These are phyloP conservation scores for Helminthosporium solani DNA, from an alignment of 2,329 filamentous ascomycete genomes.

Conservation along the genomic window DNA sequence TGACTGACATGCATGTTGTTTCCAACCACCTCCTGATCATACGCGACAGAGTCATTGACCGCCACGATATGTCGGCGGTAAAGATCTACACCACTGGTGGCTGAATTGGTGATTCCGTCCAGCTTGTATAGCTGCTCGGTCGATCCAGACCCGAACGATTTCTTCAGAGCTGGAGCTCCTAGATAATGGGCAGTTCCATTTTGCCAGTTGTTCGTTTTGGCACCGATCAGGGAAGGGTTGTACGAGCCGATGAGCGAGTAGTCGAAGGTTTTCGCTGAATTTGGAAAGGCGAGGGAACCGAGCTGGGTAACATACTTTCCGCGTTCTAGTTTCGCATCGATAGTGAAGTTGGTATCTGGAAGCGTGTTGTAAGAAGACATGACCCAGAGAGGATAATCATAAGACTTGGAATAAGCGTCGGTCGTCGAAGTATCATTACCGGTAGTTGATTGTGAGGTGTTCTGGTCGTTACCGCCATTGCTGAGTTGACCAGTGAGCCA, in stretches of 20 bases:
- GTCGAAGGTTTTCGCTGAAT: conserved; percentile 60
- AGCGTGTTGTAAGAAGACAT: conserved; percentile 53
- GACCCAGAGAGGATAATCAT: conserved; percentile 62
- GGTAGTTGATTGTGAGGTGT: conserved; percentile 52
- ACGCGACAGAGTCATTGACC: conserved; percentile 55
- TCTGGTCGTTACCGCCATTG: conserved; percentile 57
- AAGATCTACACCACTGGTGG: conserved; percentile 41
- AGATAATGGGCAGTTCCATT: conserved; percentile 60
- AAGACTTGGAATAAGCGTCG: conserved; percentile 45
- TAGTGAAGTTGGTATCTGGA: conserved; percentile 45
- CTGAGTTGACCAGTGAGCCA: conserved; percentile 57
- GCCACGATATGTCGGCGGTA: conserved; percentile 61
- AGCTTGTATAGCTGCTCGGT: conserved; percentile 61
- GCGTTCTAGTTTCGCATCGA: conserved; percentile 51
- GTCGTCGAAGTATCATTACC: conserved; percentile 49
- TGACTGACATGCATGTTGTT: conserved; percentile 11
- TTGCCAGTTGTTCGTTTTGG: conserved; percentile 53
- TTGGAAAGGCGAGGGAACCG: conserved; percentile 57
- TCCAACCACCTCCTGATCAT: conserved; percentile 48
- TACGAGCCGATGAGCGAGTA: conserved; percentile 25
- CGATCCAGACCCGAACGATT: conserved; percentile 55
- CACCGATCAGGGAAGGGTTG: conserved; percentile 35
- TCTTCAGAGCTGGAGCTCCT: conserved; percentile 48
- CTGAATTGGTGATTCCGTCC: conserved; percentile 43
- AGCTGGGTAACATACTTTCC: conserved; percentile 51